phyloP scores from a whole-genome alignment of 352 stramenopile genomes.

The Globisporangium camurandrum region DNA sequence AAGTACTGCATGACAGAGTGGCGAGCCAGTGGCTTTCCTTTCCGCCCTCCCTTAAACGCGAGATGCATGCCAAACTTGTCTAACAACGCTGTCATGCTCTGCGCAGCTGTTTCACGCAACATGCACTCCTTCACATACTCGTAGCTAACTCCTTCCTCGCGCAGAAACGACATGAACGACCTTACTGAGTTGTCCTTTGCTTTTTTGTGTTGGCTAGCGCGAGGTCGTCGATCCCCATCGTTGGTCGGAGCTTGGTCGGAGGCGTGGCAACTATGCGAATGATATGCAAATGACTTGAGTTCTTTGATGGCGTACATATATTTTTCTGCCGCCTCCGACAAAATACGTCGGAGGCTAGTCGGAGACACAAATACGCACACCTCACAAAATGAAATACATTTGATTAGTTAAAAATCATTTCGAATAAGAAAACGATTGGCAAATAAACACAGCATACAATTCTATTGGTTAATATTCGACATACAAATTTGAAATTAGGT shows the following conservation, averaged over 20 bases:
- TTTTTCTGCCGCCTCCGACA: not conserved
- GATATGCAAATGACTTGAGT: not conserved
- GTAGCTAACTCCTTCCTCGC: not conserved
- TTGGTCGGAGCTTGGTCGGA: not conserved
- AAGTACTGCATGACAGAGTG: slow-evolving; percentile 1
- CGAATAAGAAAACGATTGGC: too few relatives aligned
- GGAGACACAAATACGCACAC: too few relatives aligned
- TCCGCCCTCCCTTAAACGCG: not conserved
- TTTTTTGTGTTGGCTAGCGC: not conserved
- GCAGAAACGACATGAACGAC: not conserved
- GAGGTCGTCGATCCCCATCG: not conserved
- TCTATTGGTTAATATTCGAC: too few relatives aligned
- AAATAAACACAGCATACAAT: too few relatives aligned
- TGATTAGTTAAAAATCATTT: too few relatives aligned
- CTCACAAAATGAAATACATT: too few relatives aligned
- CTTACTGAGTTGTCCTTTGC: not conserved
- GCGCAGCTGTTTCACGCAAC: not conserved
- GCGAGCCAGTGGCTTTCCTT: not conserved
- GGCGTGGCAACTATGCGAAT: not conserved
- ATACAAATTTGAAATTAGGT: too few relatives aligned
- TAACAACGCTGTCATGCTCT: not conserved
- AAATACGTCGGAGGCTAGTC: not conserved
- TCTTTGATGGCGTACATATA: not conserved
- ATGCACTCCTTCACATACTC: slow-evolving; percentile 5
- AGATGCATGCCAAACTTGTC: not conserved